Evolutionary conservation across 495 filamentous ascomycete genomes (phyloP).

Genomic region (Penicillium cosmopolitanum): DNA sequence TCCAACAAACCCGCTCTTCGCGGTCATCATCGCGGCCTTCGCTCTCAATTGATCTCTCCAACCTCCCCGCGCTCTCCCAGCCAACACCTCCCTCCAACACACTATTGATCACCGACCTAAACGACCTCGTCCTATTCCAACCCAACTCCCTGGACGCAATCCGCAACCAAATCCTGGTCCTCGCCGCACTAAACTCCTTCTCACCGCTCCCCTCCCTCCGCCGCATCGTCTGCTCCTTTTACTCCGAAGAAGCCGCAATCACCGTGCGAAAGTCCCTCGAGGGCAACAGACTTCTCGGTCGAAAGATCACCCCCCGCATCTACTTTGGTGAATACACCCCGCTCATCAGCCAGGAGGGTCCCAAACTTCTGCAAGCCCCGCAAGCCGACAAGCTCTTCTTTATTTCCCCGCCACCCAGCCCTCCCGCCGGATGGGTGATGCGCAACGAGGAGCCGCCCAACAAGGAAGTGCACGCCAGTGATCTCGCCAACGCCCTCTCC

Average conservation of each 20-base stretch:
- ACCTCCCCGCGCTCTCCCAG: conserved; percentile 73
- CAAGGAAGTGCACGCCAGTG: conserved; percentile 88
- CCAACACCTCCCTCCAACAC: conserved; percentile 90
- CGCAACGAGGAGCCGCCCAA: conserved; percentile 90
- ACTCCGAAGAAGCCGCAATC: conserved; percentile 71
- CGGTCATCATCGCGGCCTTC: conserved; percentile 45
- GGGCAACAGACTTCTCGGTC: conserved; percentile 66
- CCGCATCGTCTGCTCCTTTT: conserved; percentile 90
- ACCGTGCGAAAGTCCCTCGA: conserved; percentile 72
- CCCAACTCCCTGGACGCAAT: conserved; percentile 75
- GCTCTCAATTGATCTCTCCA: conserved; percentile 82
- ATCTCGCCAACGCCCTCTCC: conserved; percentile 79
- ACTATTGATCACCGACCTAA: conserved; percentile 86
- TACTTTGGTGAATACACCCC: conserved; percentile 88
- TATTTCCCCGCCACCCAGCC: conserved; percentile 89
- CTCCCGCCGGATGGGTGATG: conserved; percentile 93
- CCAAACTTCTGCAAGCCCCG: conserved; percentile 74
- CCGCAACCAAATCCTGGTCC: conserved; percentile 65
- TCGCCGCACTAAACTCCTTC: conserved; percentile 81
- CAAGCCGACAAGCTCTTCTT: conserved; percentile 93
- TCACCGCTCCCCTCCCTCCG: conserved; percentile 90
- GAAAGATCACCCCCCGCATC: conserved; percentile 64
- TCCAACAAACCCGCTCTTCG: conserved; percentile 49
- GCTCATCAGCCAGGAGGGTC: conserved; percentile 58
- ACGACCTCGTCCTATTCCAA: conserved; percentile 77